A percentile compares a stretch with the other conserved stretches of the same genome.
Conservation (phyloP, 2,329 filamentous ascomycete species). For the Cladosporium sp. region DNA sequence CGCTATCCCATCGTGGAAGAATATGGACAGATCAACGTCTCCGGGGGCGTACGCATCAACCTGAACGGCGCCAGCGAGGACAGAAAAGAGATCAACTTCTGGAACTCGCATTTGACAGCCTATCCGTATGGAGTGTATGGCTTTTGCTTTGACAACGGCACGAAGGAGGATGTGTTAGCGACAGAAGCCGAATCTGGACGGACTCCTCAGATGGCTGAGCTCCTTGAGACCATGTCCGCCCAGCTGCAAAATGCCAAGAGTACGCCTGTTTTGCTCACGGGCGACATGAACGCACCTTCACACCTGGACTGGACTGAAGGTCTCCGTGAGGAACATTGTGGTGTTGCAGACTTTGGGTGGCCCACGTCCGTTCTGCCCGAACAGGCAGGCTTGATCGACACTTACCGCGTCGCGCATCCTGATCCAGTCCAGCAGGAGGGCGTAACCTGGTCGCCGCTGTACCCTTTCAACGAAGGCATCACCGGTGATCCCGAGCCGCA, state of each 20-base stretch:
- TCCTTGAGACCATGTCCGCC: constrained; percentile 1
- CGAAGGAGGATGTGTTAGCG: not conserved
- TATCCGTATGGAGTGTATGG: constrained; percentile 8
- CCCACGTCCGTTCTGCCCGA: constrained; percentile 5
- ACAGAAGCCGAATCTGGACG: constrained; percentile 5
- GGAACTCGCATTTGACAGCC: constrained; percentile 7
- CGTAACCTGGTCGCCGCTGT: constrained; percentile 7
- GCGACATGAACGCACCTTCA: constrained; percentile 7
- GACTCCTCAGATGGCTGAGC: not conserved
- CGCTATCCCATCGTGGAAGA: not conserved
- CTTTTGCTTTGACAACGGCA: constrained; percentile 5
- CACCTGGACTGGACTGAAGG: constrained; percentile 4
- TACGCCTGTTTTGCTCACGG: not conserved
- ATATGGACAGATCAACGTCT: not conserved
- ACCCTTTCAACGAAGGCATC: not conserved
- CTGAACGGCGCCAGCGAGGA: not conserved
- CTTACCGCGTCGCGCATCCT: constrained; percentile 2
- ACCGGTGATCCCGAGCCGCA: constrained; percentile 5
- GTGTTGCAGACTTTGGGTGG: constrained; percentile 6
- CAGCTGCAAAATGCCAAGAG: not conserved
- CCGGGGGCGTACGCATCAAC: constrained; percentile 4
- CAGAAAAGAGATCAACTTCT: constrained; percentile 4
- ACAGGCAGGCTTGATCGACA: constrained; percentile 7
- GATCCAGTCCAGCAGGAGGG: not conserved
- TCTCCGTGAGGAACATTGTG: constrained; percentile 2